Evolutionary conservation across 306 rosid genomes (phyloP).

Genomic region (Vigna reflexopilosa): DNA sequence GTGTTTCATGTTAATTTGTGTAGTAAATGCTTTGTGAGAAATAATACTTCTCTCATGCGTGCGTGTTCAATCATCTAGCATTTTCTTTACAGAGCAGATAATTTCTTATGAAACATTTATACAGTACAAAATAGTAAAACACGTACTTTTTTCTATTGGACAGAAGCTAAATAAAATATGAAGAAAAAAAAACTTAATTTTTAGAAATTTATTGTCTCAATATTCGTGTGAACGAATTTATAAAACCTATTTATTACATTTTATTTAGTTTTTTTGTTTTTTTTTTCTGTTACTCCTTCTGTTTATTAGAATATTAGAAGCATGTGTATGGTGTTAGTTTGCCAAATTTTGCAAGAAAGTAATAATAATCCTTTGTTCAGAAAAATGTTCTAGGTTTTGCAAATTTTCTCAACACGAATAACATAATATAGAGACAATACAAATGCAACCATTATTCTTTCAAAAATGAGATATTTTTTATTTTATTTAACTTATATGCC

Average conservation of each 20-base stretch:
- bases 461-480: not conserved
- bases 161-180: not conserved
- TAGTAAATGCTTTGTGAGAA: not conserved
- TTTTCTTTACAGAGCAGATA: too few relatives aligned
- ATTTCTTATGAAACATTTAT: too few relatives aligned
- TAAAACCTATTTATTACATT: too few relatives aligned
- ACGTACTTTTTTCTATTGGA: not conserved
- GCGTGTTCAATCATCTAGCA: too few relatives aligned
- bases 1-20: not conserved
- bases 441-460: not conserved
- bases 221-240: not conserved
- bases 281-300: too few relatives aligned
- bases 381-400: too few relatives aligned
- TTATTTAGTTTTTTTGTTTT: too few relatives aligned
- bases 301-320: too few relatives aligned
- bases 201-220: not conserved
- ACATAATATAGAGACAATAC: not conserved
- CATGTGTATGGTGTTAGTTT: too few relatives aligned
- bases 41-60: not conserved
- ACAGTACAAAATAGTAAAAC: not conserved
- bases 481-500: not conserved
- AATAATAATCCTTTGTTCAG: too few relatives aligned
- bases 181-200: not conserved
- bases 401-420: not conserved
- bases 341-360: too few relatives aligned